Conservation (phyloP, 371 early-diverging fungal genomes). For the Mortierella sp. region DNA sequence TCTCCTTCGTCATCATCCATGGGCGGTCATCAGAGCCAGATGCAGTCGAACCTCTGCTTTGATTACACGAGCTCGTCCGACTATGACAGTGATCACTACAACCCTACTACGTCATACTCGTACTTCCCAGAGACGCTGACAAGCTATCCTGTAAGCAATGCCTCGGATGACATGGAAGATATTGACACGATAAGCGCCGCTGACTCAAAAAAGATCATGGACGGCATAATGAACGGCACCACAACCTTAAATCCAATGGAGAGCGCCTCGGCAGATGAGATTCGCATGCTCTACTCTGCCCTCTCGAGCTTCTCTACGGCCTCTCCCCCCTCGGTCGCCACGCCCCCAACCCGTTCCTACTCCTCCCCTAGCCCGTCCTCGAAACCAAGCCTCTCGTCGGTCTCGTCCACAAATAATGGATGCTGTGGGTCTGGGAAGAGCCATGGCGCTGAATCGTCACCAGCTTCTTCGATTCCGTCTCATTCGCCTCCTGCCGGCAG, state of each 20-base stretch:
- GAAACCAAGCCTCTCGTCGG: constrained; percentile 5
- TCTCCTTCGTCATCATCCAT: constrained; percentile 33
- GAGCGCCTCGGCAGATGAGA: constrained; percentile 42
- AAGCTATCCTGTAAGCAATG: constrained; percentile 49
- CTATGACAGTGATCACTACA: constrained; percentile 49
- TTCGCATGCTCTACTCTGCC: constrained; percentile 52
- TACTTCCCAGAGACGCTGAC: constrained; percentile 44
- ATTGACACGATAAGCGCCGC: constrained; percentile 29
- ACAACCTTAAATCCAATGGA: constrained; percentile 50
- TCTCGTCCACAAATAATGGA: constrained; percentile 12
- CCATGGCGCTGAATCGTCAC: constrained; percentile 15
- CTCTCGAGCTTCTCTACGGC: constrained; percentile 41
- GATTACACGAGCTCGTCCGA: constrained; percentile 53
- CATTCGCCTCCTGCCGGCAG: constrained; percentile 44
- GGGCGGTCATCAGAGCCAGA: constrained; percentile 15
- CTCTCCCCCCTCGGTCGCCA: constrained; percentile 24
- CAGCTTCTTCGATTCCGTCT: constrained; percentile 26
- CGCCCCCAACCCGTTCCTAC: constrained; percentile 38
- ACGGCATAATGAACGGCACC: constrained; percentile 48
- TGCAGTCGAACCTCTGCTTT: constrained; percentile 47
- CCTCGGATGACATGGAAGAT: constrained; percentile 52
- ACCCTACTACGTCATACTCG: constrained; percentile 41
- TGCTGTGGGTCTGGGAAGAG: constrained; percentile 21
- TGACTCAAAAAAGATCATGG: constrained; percentile 51
- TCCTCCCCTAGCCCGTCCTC: constrained; percentile 25